phyloP scores from a whole-genome alignment of 108 stramenopile genomes.

The Aurantiochytrium sp. region DNA sequence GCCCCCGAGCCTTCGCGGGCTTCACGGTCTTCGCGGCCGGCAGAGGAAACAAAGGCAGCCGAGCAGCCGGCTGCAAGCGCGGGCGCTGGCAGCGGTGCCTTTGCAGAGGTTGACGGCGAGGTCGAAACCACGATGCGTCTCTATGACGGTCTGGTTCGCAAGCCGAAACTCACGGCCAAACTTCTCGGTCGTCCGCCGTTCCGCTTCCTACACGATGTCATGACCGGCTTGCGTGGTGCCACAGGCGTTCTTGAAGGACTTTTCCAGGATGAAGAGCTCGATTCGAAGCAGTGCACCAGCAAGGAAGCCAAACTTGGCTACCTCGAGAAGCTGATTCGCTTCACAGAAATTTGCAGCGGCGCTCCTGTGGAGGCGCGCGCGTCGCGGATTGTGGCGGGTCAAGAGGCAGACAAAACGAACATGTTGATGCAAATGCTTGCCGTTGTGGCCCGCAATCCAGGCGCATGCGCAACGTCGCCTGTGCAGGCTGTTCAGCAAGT shows the following conservation, averaged over 20 bases:
- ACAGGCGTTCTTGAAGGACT: conserved; percentile 41
- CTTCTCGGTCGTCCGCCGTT: conserved; percentile 70
- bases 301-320: conserved; percentile 19
- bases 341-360: conserved; percentile 20
- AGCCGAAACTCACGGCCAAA: conserved; percentile 68
- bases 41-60: neutral
- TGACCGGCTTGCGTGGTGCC: conserved; percentile 45
- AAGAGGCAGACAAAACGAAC: conserved; percentile 65
- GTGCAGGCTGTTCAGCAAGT: neutral
- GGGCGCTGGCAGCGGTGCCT: neutral
- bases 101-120: conserved; percentile 22
- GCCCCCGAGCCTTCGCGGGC: neutral
- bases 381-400: conserved; percentile 60
- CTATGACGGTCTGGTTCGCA: conserved; percentile 33
- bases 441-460: conserved; percentile 37
- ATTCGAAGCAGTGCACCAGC: conserved; percentile 7
- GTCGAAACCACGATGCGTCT: conserved; percentile 28
- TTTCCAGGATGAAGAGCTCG: conserved; percentile 35
- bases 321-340: conserved; percentile 9
- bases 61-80: neutral
- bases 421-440: conserved; percentile 59
- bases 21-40: neutral
- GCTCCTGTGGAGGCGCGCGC: conserved; percentile 50
- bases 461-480: neutral
- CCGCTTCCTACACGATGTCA: conserved; percentile 69